Conservation (phyloP, 768 basidiomycete genomes). For the Punctularia strigosozonata region DNA sequence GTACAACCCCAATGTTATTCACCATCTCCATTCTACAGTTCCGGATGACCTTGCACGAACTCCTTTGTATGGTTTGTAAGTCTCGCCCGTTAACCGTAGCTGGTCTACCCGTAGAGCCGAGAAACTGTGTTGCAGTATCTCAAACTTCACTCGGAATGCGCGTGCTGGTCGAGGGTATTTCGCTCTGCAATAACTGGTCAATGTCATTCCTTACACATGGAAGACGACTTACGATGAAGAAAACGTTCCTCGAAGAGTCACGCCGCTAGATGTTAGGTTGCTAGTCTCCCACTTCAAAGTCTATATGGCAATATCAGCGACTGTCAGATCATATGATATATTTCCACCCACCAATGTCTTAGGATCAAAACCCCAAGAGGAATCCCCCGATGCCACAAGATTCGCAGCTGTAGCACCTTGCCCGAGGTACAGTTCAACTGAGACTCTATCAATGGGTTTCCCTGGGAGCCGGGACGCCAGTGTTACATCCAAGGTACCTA, state of each 20-base stretch:
- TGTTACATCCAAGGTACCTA: constrained; percentile 50
- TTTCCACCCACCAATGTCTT: constrained; percentile 36
- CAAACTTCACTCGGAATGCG: constrained; percentile 62
- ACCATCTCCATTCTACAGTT: constrained; percentile 47
- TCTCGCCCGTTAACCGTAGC: constrained; percentile 66
- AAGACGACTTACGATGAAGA: constrained; percentile 39
- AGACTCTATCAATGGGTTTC: constrained; percentile 59
- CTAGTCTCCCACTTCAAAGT: constrained; percentile 72
- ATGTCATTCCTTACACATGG: not conserved
- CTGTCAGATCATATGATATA: not conserved
- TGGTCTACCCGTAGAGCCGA: constrained; percentile 81
- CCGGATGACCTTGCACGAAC: constrained; percentile 62
- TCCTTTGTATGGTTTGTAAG: constrained; percentile 88
- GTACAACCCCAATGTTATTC: too few species aligned
- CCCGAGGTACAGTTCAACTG: constrained; percentile 67
- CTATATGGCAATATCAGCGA: constrained; percentile 23
- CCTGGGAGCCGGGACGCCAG: constrained; percentile 50
- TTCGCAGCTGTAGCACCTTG: constrained; percentile 61
- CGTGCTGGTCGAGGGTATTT: constrained; percentile 52
- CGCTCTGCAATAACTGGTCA: constrained; percentile 17
- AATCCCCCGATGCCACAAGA: constrained; percentile 54
- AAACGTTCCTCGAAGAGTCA: constrained; percentile 73
- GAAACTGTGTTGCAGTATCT: constrained; percentile 57
- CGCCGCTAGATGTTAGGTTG: constrained; percentile 48
- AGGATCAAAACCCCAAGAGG: constrained; percentile 77